Percentiles rank a stretch among this genome's conserved stretches.
Conservation (phyloP, 1,139 yeast species). For the Scheffersomyces titani region DNA sequence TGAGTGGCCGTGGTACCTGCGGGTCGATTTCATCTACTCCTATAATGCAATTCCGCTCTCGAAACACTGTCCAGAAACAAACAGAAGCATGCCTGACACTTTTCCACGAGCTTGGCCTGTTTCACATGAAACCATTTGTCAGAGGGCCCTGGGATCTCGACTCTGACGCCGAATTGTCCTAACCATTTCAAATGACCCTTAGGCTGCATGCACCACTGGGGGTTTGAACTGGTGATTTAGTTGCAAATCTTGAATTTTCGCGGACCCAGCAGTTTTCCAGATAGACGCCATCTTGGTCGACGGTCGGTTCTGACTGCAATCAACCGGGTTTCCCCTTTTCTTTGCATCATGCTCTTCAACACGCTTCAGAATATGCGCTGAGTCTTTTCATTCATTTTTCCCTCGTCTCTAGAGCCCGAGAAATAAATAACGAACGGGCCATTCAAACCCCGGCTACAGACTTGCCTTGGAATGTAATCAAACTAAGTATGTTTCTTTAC, state of each 20-base stretch:
- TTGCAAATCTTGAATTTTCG: not conserved
- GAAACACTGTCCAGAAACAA: not conserved
- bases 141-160: not conserved
- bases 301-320: not conserved
- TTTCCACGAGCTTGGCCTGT: not conserved
- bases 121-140: not conserved
- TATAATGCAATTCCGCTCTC: not conserved
- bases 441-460: not conserved
- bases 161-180: not conserved
- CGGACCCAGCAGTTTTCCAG: not conserved
- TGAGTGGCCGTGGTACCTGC: not conserved
- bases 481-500: not conserved
- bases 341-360: not conserved
- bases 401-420: not conserved
- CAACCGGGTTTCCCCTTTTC: not conserved
- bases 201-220: not conserved
- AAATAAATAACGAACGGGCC: not conserved
- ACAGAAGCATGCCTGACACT: not conserved
- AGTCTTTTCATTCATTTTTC: not conserved
- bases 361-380: not conserved
- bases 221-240: not conserved
- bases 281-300: not conserved
- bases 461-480: not conserved
- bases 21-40: not conserved
- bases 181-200: not conserved